These are phyloP conservation scores for Termitomyces sp. DNA, from an alignment of 768 basidiomycete species.

Conservation along the genomic window DNA sequence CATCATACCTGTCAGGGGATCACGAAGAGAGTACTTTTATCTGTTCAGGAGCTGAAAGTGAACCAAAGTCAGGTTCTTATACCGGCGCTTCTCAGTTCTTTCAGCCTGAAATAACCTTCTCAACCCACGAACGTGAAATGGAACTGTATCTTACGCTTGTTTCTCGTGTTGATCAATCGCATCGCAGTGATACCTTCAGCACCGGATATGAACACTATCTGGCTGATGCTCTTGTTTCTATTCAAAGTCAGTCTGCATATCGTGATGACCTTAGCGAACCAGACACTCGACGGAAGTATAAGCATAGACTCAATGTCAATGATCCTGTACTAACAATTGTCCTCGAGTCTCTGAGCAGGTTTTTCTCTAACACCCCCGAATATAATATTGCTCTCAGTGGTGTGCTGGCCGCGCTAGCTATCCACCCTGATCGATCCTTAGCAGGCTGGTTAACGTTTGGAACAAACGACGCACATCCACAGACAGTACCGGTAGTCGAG, in stretches of 20 bases:
- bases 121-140: constrained; percentile 84
- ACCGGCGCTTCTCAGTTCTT: constrained; percentile 37
- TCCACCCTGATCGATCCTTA: constrained; percentile 83
- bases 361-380: constrained; percentile 85
- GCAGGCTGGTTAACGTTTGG: constrained; percentile 87
- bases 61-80: constrained; percentile 14
- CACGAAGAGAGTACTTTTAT: constrained; percentile 51
- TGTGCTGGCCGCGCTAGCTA: constrained; percentile 71
- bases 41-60: constrained; percentile 38
- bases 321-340: constrained; percentile 73
- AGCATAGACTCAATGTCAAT: constrained; percentile 76
- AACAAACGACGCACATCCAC: constrained; percentile 33
- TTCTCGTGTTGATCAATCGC: constrained; percentile 71
- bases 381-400: constrained; percentile 88
- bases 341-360: constrained; percentile 67
- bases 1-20: constrained; percentile 31
- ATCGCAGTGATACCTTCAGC: constrained; percentile 71
- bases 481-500: constrained; percentile 13
- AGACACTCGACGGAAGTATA: constrained; percentile 42
- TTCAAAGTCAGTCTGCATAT: constrained; percentile 65
- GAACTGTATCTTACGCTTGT: constrained; percentile 75
- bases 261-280: constrained; percentile 36
- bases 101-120: constrained; percentile 71
- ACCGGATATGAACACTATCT: constrained; percentile 86
- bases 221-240: constrained; percentile 64